Conservation (phyloP, 2,329 filamentous ascomycete species). For the Sporothrix inflata region DNA sequence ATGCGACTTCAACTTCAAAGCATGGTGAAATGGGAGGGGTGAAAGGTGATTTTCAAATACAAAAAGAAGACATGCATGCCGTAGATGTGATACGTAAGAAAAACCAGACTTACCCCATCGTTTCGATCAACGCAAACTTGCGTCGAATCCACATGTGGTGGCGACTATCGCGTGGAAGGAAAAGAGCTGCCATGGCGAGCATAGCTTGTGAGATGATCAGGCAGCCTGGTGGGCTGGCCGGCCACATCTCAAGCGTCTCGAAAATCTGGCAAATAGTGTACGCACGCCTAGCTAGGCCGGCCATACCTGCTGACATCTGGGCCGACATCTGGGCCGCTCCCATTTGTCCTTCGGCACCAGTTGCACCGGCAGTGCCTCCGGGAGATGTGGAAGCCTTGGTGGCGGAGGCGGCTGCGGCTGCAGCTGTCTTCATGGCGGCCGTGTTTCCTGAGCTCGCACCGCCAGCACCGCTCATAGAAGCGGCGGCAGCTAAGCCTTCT, state of each 20-base stretch:
- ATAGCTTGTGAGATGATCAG: constrained; percentile 74
- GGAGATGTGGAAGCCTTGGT: background rate
- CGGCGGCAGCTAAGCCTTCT: constrained; percentile 6
- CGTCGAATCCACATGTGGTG: constrained; percentile 79
- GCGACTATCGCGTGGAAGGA: constrained; percentile 73
- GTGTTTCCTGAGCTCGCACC: background rate
- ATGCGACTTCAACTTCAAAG: background rate
- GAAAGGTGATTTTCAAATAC: background rate
- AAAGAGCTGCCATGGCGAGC: constrained; percentile 75
- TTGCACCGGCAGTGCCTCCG: background rate
- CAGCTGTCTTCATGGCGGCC: background rate
- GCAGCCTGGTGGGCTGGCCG: constrained; percentile 69
- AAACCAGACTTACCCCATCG: constrained; percentile 33
- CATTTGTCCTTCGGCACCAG: background rate
- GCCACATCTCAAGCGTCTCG: constrained; percentile 75
- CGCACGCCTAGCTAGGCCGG: constrained; percentile 55
- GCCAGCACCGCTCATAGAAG: background rate
- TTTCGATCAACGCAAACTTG: constrained; percentile 78
- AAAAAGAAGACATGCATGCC: background rate
- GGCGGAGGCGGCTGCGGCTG: background rate
- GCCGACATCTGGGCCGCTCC: background rate
- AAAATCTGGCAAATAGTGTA: constrained; percentile 76
- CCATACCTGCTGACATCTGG: constrained; percentile 51
- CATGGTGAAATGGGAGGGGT: background rate
- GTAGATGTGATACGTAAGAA: background rate